These are phyloP conservation scores for Trematosphaeria pertusa DNA, from an alignment of 2,329 filamentous ascomycete species.

Conservation along the genomic window DNA sequence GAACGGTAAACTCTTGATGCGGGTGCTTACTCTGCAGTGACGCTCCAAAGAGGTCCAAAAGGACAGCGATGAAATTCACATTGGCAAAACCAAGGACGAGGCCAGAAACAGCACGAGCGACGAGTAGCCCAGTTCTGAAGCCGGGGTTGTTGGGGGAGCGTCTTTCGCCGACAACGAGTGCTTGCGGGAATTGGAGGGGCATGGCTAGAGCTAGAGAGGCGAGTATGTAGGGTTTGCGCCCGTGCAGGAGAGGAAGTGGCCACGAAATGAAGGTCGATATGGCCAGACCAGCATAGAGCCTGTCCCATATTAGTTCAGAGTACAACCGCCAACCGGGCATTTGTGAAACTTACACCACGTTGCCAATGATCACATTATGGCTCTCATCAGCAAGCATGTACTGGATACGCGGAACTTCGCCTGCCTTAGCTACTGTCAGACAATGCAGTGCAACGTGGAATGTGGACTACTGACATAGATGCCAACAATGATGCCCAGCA, in stretches of 20 bases:
- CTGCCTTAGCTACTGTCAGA: slow-evolving; percentile 54
- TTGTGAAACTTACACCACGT: slow-evolving; percentile 61
- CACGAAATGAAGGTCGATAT: slow-evolving; percentile 74
- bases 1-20: slow-evolving; percentile 73
- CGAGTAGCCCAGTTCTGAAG: slow-evolving; percentile 68
- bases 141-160: slow-evolving; percentile 63
- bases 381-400: slow-evolving; percentile 75
- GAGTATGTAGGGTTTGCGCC: slow-evolving; percentile 78
- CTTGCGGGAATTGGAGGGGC: slow-evolving; percentile 78
- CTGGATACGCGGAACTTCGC: slow-evolving; percentile 79
- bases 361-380: slow-evolving; percentile 74
- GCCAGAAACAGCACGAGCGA: slow-evolving; percentile 71
- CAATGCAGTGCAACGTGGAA: not conserved
- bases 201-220: slow-evolving; percentile 71
- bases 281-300: slow-evolving; percentile 73
- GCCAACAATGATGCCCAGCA: slow-evolving; percentile 74
- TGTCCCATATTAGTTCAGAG: slow-evolving; percentile 12
- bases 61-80: slow-evolving; percentile 75
- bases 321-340: not conserved
- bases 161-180: slow-evolving; percentile 66
- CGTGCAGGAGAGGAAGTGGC: slow-evolving; percentile 77
- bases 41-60: slow-evolving; percentile 78
- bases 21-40: slow-evolving; percentile 75
- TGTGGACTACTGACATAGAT: slow-evolving; percentile 63
- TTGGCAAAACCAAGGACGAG: slow-evolving; percentile 75